phyloP scores from a whole-genome alignment of 2,329 filamentous ascomycete genomes.

The Stachybotrys echinatus region DNA sequence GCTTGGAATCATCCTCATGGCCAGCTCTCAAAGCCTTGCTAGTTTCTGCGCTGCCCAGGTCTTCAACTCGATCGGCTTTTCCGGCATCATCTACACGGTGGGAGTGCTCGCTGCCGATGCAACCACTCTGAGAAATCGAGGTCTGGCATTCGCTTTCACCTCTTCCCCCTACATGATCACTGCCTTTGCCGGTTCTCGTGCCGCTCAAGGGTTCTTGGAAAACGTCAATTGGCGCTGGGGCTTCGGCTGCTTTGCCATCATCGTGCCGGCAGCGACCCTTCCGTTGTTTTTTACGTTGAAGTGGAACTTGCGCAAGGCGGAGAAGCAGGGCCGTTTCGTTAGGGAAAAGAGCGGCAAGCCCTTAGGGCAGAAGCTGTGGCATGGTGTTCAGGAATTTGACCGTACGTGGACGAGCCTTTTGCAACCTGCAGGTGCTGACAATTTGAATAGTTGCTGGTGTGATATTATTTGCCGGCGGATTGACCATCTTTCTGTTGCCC shows the following conservation, averaged over 20 bases:
- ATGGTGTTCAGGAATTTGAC: conserved; percentile 15
- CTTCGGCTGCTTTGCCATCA: conserved; percentile 60
- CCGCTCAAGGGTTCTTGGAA: conserved; percentile 15
- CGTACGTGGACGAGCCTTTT: conserved; percentile 4
- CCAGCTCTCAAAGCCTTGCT: conserved; percentile 39
- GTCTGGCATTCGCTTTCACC: conserved; percentile 31
- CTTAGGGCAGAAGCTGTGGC: conserved; percentile 33
- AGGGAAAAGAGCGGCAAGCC: conserved; percentile 35
- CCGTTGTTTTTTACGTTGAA: conserved; percentile 53
- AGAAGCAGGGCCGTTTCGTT: conserved; percentile 38
- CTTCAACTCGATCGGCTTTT: conserved; percentile 57
- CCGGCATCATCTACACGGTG: conserved; percentile 56
- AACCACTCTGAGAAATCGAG: conserved; percentile 32
- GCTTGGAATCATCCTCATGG: conserved; percentile 53
- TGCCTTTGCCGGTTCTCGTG: conserved; percentile 26
- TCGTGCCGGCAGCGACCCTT: conserved; percentile 53
- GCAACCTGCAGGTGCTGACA: background rate
- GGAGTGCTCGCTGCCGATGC: conserved; percentile 63
- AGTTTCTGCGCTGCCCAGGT: conserved; percentile 51
- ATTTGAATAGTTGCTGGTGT: conserved; percentile 28
- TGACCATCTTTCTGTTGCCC: conserved; percentile 54
- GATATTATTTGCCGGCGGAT: conserved; percentile 43
- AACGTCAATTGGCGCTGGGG: conserved; percentile 18
- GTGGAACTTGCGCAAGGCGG: conserved; percentile 51
- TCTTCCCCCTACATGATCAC: conserved; percentile 41